These are phyloP conservation scores for Ophiosphaerella herpotricha DNA, from an alignment of 2,329 filamentous ascomycete species.

Conservation along the genomic window DNA sequence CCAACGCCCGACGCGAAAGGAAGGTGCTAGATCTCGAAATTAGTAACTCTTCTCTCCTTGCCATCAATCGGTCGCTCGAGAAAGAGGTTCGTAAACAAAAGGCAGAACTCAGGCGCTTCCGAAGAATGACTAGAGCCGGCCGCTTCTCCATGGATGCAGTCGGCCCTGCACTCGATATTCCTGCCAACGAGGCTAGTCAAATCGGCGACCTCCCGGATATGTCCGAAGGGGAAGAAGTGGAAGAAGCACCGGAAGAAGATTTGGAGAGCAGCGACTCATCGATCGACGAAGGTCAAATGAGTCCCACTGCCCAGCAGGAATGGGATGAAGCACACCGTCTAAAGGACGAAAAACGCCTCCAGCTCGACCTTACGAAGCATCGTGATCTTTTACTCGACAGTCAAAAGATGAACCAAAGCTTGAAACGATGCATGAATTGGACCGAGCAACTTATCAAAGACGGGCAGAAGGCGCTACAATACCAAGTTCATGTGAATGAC, in stretches of 20 bases:
- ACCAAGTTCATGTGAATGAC: conserved; percentile 78
- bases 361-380: conserved; percentile 84
- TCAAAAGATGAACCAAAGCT: conserved; percentile 92
- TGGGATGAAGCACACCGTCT: conserved; percentile 61
- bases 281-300: conserved; percentile 56
- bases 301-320: conserved; percentile 47
- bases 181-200: conserved; percentile 37
- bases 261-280: conserved; percentile 55
- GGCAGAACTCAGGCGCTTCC: conserved; percentile 81
- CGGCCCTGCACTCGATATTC: conserved; percentile 52
- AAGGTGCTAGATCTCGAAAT: conserved; percentile 97
- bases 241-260: conserved; percentile 48
- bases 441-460: conserved; percentile 90
- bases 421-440: conserved; percentile 86
- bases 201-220: conserved; percentile 44
- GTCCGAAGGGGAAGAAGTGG: conserved; percentile 40
- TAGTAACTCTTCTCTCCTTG: conserved; percentile 90
- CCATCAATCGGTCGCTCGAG: conserved; percentile 92
- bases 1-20: conserved; percentile 86
- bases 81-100: conserved; percentile 90
- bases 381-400: conserved; percentile 86
- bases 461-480: conserved; percentile 83
- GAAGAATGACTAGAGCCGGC: conserved; percentile 82
- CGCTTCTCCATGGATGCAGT: conserved; percentile 66
- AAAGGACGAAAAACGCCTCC: conserved; percentile 80